These are phyloP conservation scores for Volvariella volvacea DNA, from an alignment of 1,284 basidiomycete genomes.

Conservation along the genomic window DNA sequence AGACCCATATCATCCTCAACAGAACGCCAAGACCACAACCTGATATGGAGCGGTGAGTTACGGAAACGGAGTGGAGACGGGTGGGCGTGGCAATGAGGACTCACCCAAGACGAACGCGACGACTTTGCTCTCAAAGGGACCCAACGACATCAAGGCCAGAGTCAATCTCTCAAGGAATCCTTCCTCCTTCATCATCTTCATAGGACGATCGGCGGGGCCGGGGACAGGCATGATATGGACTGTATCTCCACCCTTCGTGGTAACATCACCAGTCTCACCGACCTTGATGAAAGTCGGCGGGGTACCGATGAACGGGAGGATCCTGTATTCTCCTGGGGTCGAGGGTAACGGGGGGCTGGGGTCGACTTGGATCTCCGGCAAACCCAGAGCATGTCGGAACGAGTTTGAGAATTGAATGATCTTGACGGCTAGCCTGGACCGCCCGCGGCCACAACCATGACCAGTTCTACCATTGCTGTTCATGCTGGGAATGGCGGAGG, in stretches of 20 bases:
- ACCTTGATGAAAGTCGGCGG: slow-evolving; percentile 15
- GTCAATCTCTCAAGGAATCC: slow-evolving; percentile 37
- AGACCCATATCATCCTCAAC: slow-evolving; percentile 70
- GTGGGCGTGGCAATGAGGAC: slow-evolving; percentile 15
- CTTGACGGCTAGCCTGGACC: slow-evolving; percentile 23
- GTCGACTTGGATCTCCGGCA: slow-evolving; percentile 32
- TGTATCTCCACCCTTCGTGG: slow-evolving; percentile 14
- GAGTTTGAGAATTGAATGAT: slow-evolving; percentile 37
- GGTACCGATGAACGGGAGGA: slow-evolving; percentile 29
- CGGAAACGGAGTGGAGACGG: slow-evolving; percentile 1
- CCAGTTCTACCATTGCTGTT: no score
- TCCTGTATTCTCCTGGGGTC: slow-evolving; percentile 12
- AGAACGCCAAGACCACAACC: slow-evolving; percentile 76
- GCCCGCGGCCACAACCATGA: no score
- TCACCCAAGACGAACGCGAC: slow-evolving; percentile 74
- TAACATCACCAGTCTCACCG: slow-evolving; percentile 9
- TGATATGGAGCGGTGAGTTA: slow-evolving; percentile 18
- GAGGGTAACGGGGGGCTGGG: no score
- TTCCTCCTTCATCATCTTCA: slow-evolving; percentile 14
- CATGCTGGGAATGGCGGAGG: background rate
- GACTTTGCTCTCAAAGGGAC: slow-evolving; percentile 74
- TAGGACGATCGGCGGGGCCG: slow-evolving; percentile 2
- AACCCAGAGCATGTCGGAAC: slow-evolving; percentile 43
- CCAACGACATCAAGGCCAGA: slow-evolving; percentile 56
- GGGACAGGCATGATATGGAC: slow-evolving; percentile 13